Percentiles rank a stretch among this genome's conserved stretches.
Conservation (phyloP, 2,329 filamentous ascomycete species). For the Coniochaeta hoffmannii region DNA sequence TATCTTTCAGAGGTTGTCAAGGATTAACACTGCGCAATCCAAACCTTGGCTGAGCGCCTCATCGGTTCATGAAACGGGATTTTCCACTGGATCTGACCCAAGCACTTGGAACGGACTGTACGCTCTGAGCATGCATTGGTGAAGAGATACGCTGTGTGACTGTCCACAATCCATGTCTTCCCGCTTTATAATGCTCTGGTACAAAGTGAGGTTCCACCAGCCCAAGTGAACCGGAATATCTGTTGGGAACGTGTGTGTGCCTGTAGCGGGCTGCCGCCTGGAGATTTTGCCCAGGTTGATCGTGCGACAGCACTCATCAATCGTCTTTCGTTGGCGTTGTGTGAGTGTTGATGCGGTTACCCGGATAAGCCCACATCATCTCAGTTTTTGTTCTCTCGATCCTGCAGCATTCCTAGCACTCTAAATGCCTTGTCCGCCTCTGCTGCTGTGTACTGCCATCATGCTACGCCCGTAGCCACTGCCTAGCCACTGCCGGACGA, state of each 20-base stretch:
- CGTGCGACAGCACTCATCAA: background rate
- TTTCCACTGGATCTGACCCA: background rate
- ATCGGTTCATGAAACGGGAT: constrained; percentile 8
- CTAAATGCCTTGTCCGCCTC: constrained; percentile 3
- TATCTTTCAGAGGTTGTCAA: background rate
- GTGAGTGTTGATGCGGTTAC: constrained; percentile 8
- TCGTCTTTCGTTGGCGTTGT: background rate
- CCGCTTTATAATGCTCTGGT: background rate
- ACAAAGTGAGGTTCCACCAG: background rate
- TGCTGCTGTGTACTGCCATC: constrained; percentile 12
- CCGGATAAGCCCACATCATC: constrained; percentile 16
- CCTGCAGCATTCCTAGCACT: constrained; percentile 18
- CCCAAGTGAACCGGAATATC: background rate
- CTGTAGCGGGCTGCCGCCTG: background rate
- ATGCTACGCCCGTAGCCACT: constrained; percentile 17
- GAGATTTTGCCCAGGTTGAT: background rate
- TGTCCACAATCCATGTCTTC: background rate
- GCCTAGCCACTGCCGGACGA: constrained; percentile 7
- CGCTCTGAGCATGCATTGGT: background rate
- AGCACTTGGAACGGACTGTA: background rate
- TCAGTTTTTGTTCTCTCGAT: constrained; percentile 13
- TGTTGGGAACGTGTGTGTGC: background rate
- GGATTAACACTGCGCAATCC: background rate
- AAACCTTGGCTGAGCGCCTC: background rate
- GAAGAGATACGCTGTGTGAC: background rate